A percentile compares a stretch with the other conserved stretches of the same genome.
Evolutionary conservation across 768 basidiomycete species (phyloP).

Genomic region (Hemileccinum impolitum): DNA sequence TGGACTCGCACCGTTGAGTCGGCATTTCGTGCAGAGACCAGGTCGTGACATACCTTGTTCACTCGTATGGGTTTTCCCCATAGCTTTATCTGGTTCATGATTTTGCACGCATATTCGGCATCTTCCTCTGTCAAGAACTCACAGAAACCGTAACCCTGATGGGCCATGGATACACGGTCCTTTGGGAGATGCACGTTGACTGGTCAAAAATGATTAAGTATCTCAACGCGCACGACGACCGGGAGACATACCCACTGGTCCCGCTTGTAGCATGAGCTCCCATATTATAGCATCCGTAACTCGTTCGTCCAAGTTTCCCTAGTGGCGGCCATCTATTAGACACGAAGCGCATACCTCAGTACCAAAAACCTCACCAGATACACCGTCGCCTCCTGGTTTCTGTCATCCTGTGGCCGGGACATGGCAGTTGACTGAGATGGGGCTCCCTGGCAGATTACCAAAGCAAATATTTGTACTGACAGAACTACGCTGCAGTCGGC

Average conservation of each 20-base stretch:
- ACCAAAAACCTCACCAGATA: slow-evolving; percentile 56
- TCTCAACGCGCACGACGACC: not conserved
- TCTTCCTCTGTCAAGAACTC: slow-evolving; percentile 99
- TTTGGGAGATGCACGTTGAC: slow-evolving; percentile 98
- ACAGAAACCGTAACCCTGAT: slow-evolving; percentile 99
- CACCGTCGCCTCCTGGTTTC: slow-evolving; percentile 89
- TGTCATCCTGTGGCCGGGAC: slow-evolving; percentile 73
- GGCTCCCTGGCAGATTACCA: too few relatives aligned
- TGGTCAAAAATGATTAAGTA: slow-evolving; percentile 28
- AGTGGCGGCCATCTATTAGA: not conserved
- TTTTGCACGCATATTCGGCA: slow-evolving; percentile 99
- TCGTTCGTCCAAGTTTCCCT: slow-evolving; percentile 98
- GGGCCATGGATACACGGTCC: slow-evolving; percentile 96
- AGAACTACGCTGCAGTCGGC: too few relatives aligned
- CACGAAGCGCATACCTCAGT: accelerated
- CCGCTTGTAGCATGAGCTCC: slow-evolving; percentile 99
- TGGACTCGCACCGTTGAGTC: slow-evolving; percentile 32
- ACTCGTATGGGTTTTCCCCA: slow-evolving; percentile 99
- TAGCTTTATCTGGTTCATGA: slow-evolving; percentile 99
- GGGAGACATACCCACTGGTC: slow-evolving; percentile 80
- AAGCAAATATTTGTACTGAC: too few relatives aligned
- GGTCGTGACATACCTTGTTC: slow-evolving; percentile 76
- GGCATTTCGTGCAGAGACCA: not conserved
- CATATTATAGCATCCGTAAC: slow-evolving; percentile 92
- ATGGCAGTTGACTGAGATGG: slow-evolving; percentile 18